Base-by-base conservation (phyloP, 2,329 filamentous ascomycete genomes). In the Colletotrichum neosansevieriae region DNA sequence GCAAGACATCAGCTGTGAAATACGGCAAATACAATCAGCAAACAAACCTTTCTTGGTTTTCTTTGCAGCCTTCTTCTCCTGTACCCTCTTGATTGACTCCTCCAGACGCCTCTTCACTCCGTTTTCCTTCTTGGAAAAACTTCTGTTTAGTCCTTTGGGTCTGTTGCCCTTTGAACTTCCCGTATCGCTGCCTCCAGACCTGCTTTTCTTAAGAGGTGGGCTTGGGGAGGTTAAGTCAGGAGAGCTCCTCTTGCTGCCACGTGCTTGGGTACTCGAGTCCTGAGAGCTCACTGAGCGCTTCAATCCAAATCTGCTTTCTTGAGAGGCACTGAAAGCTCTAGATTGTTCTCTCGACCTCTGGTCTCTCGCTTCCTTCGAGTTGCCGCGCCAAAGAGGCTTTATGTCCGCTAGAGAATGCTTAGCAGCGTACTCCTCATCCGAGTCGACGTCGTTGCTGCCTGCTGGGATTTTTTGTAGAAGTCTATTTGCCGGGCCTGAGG, bases 31-130 rank as follows among this genome's bases (percentile, higher is more conserved):
- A 13, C 38, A 17, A 7, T 21, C 11, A 3, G 11, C 13, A 15
- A 36, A 34, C 66, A 2, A 49, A 69, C 66, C 56, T 66, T 66
- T 49, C 42, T 44, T 56, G n/a, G 34, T 36, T 7, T 32, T 38
- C 10, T 50, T 59, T 15, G 38, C 9, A 6, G 54, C 32, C 7
- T 6, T 32, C 9, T 15, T 50, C 24, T 21, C 51, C 29, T 53
- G 44, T 58, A 38, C 42, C 11, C 24, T n/a, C 3, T n/a, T 54
- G 34, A 12, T 50, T 11, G 17, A 7, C 24, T 21, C 34, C 13
- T 42, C 42, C 6, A 21, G 29, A 15, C 29, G 54, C 36, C 17
- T 58, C 11, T 29, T 10, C 15, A 13, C 15, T 9, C 57, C 47
- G 3, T 10, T 53, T 2, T 59, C 61, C 6, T 34, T 58, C 15